Percentiles rank a stretch among this genome's conserved stretches.
Evolutionary conservation across 164 flowering plant species (phyloP).

Genomic region (Vitis rotundifolia): DNA sequence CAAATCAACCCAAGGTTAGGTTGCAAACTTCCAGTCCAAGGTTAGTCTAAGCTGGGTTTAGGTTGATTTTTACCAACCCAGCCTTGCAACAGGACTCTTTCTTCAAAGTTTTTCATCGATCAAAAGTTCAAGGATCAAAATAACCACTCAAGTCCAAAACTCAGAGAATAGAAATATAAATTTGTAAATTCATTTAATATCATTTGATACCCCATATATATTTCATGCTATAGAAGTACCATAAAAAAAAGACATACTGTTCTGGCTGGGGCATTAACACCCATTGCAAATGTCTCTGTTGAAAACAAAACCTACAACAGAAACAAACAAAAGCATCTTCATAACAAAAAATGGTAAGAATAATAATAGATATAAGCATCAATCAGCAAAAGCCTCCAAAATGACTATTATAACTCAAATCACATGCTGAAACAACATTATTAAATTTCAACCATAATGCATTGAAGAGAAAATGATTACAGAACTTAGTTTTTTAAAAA

Average conservation of each 20-base stretch:
- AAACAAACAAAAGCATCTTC: constrained; percentile 7
- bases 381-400: constrained; percentile 6
- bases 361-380: constrained; percentile 4
- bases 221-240: background rate
- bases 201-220: too few relatives aligned
- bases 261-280: constrained; percentile 99
- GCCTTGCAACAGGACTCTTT: background rate
- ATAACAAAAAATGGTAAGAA: too few relatives aligned
- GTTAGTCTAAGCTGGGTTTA: too few relatives aligned
- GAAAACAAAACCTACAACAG: constrained; percentile 79
- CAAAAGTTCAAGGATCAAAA: background rate
- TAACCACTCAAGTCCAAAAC: background rate
- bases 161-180: background rate
- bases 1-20: too few relatives aligned
- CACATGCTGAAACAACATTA: background rate
- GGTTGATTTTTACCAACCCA: too few relatives aligned
- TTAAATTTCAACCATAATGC: constrained; percentile 1
- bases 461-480: too few relatives aligned
- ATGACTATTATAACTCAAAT: background rate
- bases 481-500: background rate
- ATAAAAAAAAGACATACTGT: constrained; percentile 58
- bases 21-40: too few relatives aligned
- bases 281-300: constrained; percentile 99
- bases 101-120: background rate
- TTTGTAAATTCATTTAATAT: too few relatives aligned